Evolutionary conservation across 2,329 filamentous ascomycete species (phyloP).

Genomic region (Helicocarpus griseus): DNA sequence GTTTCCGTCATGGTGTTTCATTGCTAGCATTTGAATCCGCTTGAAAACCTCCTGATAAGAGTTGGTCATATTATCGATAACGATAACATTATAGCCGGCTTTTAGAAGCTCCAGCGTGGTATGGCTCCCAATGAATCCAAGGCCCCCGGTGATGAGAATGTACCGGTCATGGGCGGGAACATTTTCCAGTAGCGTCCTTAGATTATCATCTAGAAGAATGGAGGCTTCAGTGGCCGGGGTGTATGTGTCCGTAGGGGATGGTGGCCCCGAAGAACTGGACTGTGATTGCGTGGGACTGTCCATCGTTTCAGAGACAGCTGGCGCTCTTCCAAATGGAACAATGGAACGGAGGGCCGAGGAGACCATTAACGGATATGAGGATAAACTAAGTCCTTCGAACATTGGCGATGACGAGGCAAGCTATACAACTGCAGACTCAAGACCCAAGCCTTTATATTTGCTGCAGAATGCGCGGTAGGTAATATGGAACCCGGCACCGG

Average conservation of each 20-base stretch:
- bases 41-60: slow-evolving; percentile 27
- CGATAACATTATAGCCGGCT: slow-evolving; percentile 32
- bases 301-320: slow-evolving; percentile 15
- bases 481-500: background rate
- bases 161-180: slow-evolving; percentile 29
- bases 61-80: slow-evolving; percentile 35
- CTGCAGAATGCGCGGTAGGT: background rate
- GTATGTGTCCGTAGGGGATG: slow-evolving; percentile 21
- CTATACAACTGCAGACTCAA: background rate
- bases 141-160: slow-evolving; percentile 34
- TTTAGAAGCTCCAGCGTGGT: slow-evolving; percentile 34
- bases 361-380: background rate
- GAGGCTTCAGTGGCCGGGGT: slow-evolving; percentile 39
- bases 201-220: slow-evolving; percentile 36
- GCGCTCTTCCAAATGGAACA: slow-evolving; percentile 5
- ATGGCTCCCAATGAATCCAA: slow-evolving; percentile 36
- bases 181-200: slow-evolving; percentile 33
- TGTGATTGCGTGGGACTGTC: slow-evolving; percentile 22
- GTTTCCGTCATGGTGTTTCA: slow-evolving; percentile 27
- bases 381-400: background rate
- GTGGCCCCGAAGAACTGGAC: slow-evolving; percentile 21
- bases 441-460: background rate
- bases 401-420: background rate
- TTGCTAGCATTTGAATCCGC: slow-evolving; percentile 25
- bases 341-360: slow-evolving; percentile 5